phyloP scores from a whole-genome alignment of 2,329 filamentous ascomycete genomes.

The Microcyclosporella mali region DNA sequence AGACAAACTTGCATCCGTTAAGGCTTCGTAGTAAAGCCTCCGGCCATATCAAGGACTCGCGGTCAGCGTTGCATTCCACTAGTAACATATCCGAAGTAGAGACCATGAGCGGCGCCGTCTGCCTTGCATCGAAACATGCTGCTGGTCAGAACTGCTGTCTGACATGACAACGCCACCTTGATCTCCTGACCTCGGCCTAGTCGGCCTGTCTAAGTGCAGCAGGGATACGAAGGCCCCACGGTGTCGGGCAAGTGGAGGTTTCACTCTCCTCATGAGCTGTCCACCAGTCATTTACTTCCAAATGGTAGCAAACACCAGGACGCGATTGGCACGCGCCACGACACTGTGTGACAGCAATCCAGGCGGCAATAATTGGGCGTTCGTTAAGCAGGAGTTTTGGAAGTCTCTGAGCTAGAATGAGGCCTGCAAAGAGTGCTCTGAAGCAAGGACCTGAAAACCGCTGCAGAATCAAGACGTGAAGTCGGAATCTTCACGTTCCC shows the following conservation, averaged over 20 bases:
- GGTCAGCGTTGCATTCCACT: too few species aligned
- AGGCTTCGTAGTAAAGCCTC: too few species aligned
- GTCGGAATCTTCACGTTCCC: slow-evolving; percentile 4
- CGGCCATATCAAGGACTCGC: too few species aligned
- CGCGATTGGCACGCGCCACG: slow-evolving; percentile 5
- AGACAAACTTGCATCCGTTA: too few species aligned
- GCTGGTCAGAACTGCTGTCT: background rate
- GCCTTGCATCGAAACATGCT: too few species aligned
- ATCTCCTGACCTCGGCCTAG: slow-evolving; percentile 6
- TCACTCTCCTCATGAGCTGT: background rate
- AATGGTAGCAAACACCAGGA: slow-evolving; percentile 8
- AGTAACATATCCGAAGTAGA: too few species aligned
- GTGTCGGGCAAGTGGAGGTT: background rate
- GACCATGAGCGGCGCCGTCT: too few species aligned
- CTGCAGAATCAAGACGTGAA: slow-evolving; percentile 3
- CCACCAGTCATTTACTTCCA: slow-evolving; percentile 8
- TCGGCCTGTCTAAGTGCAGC: background rate
- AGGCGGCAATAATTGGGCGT: background rate
- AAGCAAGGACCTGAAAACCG: background rate
- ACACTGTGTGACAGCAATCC: slow-evolving; percentile 1
- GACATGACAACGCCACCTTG: background rate
- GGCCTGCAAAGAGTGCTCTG: background rate
- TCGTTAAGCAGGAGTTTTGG: background rate
- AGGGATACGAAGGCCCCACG: background rate
- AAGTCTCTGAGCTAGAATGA: background rate